Evolutionary conservation across 1,139 yeast genomes (phyloP).

Genomic region (Diutina sp.): DNA sequence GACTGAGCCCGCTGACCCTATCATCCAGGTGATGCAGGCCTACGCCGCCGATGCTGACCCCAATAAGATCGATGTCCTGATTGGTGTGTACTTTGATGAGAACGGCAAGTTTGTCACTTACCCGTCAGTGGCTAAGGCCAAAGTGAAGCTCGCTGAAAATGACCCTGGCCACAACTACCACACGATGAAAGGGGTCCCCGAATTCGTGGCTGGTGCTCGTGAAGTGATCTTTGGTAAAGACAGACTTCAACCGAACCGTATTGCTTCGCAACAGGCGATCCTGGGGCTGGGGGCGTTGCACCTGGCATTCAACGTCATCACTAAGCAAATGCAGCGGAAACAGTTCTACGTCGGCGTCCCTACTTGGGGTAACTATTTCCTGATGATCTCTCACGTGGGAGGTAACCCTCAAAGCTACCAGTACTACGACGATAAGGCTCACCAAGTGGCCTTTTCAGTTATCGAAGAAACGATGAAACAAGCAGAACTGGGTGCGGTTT

Average conservation of each 20-base stretch:
- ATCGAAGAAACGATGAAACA: constrained; percentile 14
- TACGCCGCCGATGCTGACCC: constrained; percentile 17
- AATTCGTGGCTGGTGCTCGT: constrained; percentile 23
- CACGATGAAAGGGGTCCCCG: constrained; percentile 29
- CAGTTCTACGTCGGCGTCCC: constrained; percentile 27
- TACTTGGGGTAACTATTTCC: constrained; percentile 27
- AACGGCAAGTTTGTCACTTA: constrained; percentile 23
- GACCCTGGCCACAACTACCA: constrained; percentile 35
- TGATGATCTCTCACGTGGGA: constrained; percentile 25
- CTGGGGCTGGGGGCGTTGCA: constrained; percentile 35
- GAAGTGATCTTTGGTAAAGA: constrained; percentile 19
- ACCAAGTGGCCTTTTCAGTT: constrained; percentile 18
- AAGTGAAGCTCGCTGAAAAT: constrained; percentile 15
- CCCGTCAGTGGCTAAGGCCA: constrained; percentile 26
- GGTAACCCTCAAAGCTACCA: constrained; percentile 19
- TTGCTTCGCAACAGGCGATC: constrained; percentile 28
- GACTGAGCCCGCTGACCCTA: constrained; percentile 17
- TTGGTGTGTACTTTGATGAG: constrained; percentile 31
- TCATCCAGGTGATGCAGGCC: constrained; percentile 17
- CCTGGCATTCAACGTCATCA: constrained; percentile 21
- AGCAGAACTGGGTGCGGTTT: constrained; percentile 20
- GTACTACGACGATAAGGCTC: constrained; percentile 19
- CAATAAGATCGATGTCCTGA: constrained; percentile 25
- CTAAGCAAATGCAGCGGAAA: constrained; percentile 13
- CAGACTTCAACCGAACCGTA: constrained; percentile 11